phyloP scores from a whole-genome alignment of 2,329 filamentous ascomycete genomes.

The Cladophialophora psammophila region DNA sequence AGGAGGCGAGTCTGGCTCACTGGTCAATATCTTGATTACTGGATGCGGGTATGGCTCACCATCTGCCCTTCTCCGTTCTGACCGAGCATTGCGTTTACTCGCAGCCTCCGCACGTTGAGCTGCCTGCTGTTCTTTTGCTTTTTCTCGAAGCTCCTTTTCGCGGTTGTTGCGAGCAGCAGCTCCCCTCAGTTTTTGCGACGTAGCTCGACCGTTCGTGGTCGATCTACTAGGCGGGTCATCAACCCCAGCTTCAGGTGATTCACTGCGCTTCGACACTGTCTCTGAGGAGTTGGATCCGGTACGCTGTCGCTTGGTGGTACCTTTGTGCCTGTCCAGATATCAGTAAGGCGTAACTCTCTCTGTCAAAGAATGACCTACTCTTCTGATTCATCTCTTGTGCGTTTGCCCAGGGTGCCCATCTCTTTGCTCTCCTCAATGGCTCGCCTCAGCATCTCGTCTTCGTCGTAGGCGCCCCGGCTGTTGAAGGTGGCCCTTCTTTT shows the following conservation, averaged over 20 bases:
- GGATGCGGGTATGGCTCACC: conserved; percentile 59
- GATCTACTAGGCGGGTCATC: conserved; percentile 62
- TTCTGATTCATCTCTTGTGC: conserved; percentile 89
- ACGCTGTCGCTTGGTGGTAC: conserved; percentile 79
- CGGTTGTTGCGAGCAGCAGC: conserved; percentile 61
- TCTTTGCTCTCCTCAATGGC: conserved; percentile 94
- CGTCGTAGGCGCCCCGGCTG: conserved; percentile 93
- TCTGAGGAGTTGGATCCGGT: conserved; percentile 78
- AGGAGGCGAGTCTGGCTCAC: conserved; percentile 71
- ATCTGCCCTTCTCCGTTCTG: conserved; percentile 80
- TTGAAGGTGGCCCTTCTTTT: conserved; percentile 98
- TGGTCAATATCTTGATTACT: conserved; percentile 14
- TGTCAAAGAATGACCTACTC: conserved; percentile 69
- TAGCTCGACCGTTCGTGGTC: conserved; percentile 53
- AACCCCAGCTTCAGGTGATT: conserved; percentile 57
- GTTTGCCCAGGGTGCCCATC: conserved; percentile 73
- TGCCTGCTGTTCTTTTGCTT: conserved; percentile 73
- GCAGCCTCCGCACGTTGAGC: conserved; percentile 73
- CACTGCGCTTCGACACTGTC: conserved; percentile 60
- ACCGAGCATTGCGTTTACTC: conserved; percentile 80
- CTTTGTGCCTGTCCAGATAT: conserved; percentile 65
- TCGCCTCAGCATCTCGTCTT: conserved; percentile 85
- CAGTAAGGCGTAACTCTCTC: not conserved
- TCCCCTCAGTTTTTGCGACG: conserved; percentile 61
- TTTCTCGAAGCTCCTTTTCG: conserved; percentile 57